Evolutionary conservation across 495 filamentous ascomycete species (phyloP).

Genomic region (Neurospora sp.): DNA sequence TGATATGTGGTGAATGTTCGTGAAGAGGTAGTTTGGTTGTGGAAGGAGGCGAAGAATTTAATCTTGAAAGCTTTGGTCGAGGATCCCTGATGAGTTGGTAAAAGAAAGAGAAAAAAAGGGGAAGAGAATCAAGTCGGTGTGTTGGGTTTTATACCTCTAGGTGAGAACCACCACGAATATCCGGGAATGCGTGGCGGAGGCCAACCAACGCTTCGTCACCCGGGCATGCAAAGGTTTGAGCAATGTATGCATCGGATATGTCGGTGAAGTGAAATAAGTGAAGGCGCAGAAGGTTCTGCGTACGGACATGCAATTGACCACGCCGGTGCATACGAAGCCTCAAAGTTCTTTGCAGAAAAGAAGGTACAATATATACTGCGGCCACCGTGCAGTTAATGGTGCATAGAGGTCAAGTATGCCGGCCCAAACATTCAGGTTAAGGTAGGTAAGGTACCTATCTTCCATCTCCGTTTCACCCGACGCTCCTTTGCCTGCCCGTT

Average conservation of each 20-base stretch:
- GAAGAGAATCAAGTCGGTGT: not conserved
- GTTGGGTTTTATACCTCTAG: not conserved
- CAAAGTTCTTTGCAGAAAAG: not conserved
- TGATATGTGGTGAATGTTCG: too few species aligned
- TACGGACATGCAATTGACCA: not conserved
- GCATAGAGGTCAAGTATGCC: not conserved
- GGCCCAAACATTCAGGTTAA: not conserved
- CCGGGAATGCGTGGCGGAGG: not conserved
- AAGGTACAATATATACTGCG: not conserved
- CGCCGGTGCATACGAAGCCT: not conserved
- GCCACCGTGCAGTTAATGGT: not conserved
- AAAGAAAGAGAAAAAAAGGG: not conserved
- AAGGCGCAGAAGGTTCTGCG: not conserved
- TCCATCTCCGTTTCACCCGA: not conserved
- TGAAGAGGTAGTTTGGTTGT: too few species aligned
- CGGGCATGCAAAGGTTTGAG: not conserved
- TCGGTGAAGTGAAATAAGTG: not conserved
- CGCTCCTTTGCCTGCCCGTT: not conserved
- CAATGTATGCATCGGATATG: not conserved
- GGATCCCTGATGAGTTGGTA: not conserved
- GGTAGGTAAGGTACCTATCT: too few species aligned
- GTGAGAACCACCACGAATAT: not conserved
- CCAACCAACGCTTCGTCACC: not conserved
- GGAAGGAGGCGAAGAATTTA: too few species aligned
- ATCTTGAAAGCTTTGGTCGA: too few species aligned